Conservation (phyloP, 2,329 filamentous ascomycete genomes). For the Talaromyces albobiverticillius region DNA sequence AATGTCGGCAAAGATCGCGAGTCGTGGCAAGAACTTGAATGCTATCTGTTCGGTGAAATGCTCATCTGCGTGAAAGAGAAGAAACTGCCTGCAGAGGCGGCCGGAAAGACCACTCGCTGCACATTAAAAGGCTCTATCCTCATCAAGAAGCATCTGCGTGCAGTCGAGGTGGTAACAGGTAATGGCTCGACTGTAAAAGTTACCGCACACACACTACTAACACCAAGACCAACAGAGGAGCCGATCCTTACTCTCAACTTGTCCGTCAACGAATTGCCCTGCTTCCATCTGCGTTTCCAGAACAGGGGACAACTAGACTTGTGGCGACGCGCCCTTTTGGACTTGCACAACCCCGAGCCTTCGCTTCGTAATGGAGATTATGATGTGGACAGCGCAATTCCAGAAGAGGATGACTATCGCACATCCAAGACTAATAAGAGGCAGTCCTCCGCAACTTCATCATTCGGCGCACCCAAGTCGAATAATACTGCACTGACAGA, state of each 20-base stretch:
- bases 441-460: conserved; percentile 78
- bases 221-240: conserved; percentile 55
- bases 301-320: conserved; percentile 75
- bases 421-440: conserved; percentile 56
- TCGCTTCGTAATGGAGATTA: conserved; percentile 67
- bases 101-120: conserved; percentile 69
- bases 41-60: conserved; percentile 97
- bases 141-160: conserved; percentile 95
- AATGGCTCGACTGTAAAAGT: conserved; percentile 14
- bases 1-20: conserved; percentile 94
- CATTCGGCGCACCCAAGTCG: conserved; percentile 77
- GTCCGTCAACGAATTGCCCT: conserved; percentile 86
- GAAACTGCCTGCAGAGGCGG: conserved; percentile 56
- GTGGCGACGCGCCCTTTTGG: conserved; percentile 84
- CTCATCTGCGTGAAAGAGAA: conserved; percentile 99
- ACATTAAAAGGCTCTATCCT: conserved; percentile 96
- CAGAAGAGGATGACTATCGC: conserved; percentile 84
- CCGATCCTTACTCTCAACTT: conserved; percentile 84
- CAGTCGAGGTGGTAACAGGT: conserved; percentile 66
- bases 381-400: conserved; percentile 75
- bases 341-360: conserved; percentile 70
- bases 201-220: neutral
- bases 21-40: conserved; percentile 97
- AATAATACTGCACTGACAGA: conserved; percentile 87
- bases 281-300: conserved; percentile 89